Conservation (phyloP, 345 rosid species). For the Moringa oleifera region DNA sequence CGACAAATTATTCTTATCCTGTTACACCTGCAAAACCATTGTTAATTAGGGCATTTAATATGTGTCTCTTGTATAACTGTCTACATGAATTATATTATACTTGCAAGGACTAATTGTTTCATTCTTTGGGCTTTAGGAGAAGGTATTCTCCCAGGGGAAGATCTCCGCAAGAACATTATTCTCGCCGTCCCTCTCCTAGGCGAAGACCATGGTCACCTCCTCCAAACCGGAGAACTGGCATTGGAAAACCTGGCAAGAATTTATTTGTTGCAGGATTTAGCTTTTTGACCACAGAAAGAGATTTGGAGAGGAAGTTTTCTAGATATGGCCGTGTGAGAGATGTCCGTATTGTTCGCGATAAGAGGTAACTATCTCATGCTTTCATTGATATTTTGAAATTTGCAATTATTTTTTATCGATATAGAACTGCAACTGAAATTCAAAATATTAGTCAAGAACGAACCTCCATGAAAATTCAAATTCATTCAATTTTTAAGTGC, state of each 20-base stretch:
- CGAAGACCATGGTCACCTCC: conserved; percentile 27
- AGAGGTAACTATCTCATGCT: conserved; percentile 14
- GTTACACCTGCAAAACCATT: neutral
- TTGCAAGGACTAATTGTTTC: neutral
- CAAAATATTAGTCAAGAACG: too few species aligned
- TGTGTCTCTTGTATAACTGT: neutral
- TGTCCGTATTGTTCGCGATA: conserved; percentile 22
- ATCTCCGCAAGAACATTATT: conserved; percentile 19
- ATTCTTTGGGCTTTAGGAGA: conserved; percentile 17
- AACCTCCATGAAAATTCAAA: too few species aligned
- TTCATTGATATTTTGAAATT: neutral
- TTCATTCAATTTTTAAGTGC: too few species aligned
- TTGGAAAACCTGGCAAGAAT: conserved; percentile 23
- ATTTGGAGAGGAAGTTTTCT: conserved; percentile 27
- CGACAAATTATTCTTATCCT: neutral
- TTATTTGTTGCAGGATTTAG: conserved; percentile 23
- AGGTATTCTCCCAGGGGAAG: conserved; percentile 20
- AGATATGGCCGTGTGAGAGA: conserved; percentile 25
- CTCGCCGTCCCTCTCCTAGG: conserved; percentile 9
- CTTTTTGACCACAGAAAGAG: conserved; percentile 26
- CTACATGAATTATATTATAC: neutral
- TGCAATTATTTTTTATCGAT: too few species aligned
- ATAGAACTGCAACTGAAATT: too few species aligned
- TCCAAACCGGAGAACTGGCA: conserved; percentile 20
- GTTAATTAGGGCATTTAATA: neutral